Percentiles rank a stretch among this genome's conserved stretches.
Evolutionary conservation across 345 rosid genomes (phyloP).

Genomic region (Citrus trifoliata): DNA sequence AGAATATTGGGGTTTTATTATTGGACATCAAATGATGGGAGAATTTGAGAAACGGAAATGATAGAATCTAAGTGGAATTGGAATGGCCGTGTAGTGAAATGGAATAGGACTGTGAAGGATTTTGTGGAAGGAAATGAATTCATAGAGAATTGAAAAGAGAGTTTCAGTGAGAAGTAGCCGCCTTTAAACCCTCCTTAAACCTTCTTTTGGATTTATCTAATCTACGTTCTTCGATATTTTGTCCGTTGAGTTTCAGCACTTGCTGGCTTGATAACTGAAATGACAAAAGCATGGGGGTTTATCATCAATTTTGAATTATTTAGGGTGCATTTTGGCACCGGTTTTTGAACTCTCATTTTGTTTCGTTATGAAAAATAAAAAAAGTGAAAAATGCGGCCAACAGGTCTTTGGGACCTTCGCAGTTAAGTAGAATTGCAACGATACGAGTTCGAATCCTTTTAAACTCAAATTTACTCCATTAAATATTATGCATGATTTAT

Average conservation of each 20-base stretch:
- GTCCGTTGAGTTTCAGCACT: not conserved
- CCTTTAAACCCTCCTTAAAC: conserved; percentile 59
- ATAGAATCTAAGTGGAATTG: conserved; percentile 1
- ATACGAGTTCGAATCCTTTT: rapidly evolving
- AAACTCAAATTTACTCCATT: too few relatives aligned
- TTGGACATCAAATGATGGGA: conserved; percentile 51
- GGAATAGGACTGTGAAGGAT: not conserved
- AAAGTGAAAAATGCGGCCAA: too few relatives aligned
- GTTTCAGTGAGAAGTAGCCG: conserved; percentile 15
- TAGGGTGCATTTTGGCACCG: not conserved
- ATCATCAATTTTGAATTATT: not conserved
- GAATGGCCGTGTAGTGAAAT: not conserved
- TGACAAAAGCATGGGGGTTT: not conserved
- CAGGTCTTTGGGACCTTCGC: too few relatives aligned
- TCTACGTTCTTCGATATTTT: not conserved
- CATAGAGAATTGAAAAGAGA: not conserved
- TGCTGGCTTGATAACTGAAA: not conserved
- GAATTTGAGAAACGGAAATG: not conserved
- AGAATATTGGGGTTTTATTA: conserved; percentile 32
- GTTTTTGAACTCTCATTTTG: not conserved
- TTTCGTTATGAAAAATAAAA: not conserved
- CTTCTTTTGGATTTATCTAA: conserved; percentile 1
- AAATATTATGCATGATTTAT: too few relatives aligned
- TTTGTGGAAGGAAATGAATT: not conserved
- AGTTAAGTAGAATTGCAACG: too few relatives aligned